Conservation (phyloP, 2,329 filamentous ascomycete species). For the Knufia petricola region DNA sequence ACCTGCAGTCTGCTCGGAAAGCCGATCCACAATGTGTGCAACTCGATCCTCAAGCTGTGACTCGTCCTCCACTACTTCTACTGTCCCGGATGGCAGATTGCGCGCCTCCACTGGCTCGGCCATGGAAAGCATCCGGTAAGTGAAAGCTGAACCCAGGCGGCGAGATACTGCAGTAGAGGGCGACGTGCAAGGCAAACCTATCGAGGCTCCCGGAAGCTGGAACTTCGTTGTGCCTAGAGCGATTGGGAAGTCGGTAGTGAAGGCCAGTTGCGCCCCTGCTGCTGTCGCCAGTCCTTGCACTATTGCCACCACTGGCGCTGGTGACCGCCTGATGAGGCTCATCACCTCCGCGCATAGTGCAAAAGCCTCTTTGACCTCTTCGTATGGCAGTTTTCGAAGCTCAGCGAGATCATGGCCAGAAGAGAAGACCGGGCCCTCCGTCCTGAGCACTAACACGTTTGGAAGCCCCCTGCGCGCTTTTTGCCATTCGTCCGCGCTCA, state of each 20-base stretch:
- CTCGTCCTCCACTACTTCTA: constrained; percentile 17
- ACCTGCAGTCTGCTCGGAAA: constrained; percentile 15
- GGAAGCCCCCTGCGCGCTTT: constrained; percentile 18
- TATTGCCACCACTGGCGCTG: constrained; percentile 20
- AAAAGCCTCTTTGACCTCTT: constrained; percentile 22
- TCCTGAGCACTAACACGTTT: constrained; percentile 20
- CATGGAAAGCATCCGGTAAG: constrained; percentile 21
- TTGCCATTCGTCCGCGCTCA: constrained; percentile 17
- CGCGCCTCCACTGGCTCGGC: constrained; percentile 19
- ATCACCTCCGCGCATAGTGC: constrained; percentile 22
- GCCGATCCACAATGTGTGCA: constrained; percentile 14
- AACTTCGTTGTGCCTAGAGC: constrained; percentile 18
- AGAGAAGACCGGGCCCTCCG: constrained; percentile 21
- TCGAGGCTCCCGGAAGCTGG: constrained; percentile 19
- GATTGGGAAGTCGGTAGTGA: constrained; percentile 20
- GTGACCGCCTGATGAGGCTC: constrained; percentile 20
- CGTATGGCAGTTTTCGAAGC: constrained; percentile 16
- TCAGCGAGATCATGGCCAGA: constrained; percentile 21
- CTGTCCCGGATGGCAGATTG: constrained; percentile 18
- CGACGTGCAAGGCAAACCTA: constrained; percentile 21
- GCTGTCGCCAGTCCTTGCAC: constrained; percentile 22
- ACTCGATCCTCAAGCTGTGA: constrained; percentile 17
- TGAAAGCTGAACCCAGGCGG: constrained; percentile 19
- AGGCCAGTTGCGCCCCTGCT: constrained; percentile 19
- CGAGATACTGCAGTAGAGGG: constrained; percentile 19